Evolutionary conservation across 345 rosid species (phyloP), one percentile per base, ranked within the genome.

Genomic region (thale cress (Arabidopsis thaliana)): DNA sequence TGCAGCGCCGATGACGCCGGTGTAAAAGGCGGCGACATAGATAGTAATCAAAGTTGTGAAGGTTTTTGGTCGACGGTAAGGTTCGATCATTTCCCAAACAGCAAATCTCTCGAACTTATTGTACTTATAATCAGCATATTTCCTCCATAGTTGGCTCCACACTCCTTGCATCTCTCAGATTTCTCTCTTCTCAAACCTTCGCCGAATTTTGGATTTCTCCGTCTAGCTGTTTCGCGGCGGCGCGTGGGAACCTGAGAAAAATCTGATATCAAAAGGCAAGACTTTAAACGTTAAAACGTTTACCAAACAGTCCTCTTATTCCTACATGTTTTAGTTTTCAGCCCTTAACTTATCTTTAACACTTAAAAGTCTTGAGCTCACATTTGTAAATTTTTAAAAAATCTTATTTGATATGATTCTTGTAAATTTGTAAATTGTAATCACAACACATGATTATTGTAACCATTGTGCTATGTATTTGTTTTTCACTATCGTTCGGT

Each of bases 11-110:
- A 88, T 32, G 28, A 95, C 98, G 3, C 96, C 97, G 3, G 99
- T 92, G 84, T 95, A 95, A 78, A 95, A 95, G 66, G 96, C 99
- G 30, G 93, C 82, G 2, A 82, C 65, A 51, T 90, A 92, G 83
- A 88, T 79, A 8, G 87, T 78, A 65, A 89, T 80, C 1, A 95
- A 79, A 75, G 96, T 85, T 8, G 74, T 90, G 79, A 95, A 90
- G 36, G 99, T 83, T 83, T 87, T 95, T 42, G 98, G 94, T 73
- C 87, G 87, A 55, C 89, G 78, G 67, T 89, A 90, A 0, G 89
- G 97, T 42, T 92, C 96, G 0, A 90, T 77, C 98, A 95, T 89
- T 71, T 85, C 89, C 99, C 98, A 95, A 2, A 92, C 83, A 69
- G 89, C 72, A 4, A 86, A 87, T 58, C 87, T 89, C 75, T 89